phyloP scores from a whole-genome alignment of 306 rosid species.

The Quercus mongolica region DNA sequence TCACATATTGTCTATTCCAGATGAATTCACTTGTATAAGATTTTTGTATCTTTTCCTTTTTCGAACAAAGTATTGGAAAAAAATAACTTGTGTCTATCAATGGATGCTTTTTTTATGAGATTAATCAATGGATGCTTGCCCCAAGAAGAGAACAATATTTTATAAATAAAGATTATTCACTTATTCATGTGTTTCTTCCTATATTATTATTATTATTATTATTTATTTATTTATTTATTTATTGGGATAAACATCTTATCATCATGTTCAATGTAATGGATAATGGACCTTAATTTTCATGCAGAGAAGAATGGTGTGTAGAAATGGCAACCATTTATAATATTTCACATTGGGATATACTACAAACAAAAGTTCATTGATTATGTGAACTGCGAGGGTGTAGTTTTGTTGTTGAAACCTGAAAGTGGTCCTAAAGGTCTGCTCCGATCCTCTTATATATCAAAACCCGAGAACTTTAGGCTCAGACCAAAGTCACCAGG shows the following conservation, averaged over 20 bases:
- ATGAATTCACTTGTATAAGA: too few relatives aligned
- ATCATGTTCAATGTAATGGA: not conserved
- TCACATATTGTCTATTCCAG: too few relatives aligned
- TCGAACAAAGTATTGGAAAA: not conserved
- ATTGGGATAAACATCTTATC: not conserved
- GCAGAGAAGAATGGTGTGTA: constrained; percentile 5
- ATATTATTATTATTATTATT: too few relatives aligned
- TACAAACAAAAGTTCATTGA: not conserved
- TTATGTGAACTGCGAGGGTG: not conserved
- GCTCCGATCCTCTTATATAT: too few relatives aligned
- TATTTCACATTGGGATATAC: constrained; percentile 15
- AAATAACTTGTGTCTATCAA: constrained; percentile 21
- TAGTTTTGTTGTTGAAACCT: too few relatives aligned
- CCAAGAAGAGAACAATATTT: constrained; percentile 29
- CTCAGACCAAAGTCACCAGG: too few relatives aligned
- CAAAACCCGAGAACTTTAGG: too few relatives aligned
- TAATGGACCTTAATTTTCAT: not conserved
- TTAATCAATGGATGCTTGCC: constrained; percentile 29
- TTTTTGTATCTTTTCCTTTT: too few relatives aligned
- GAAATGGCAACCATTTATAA: not conserved
- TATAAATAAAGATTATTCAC: not conserved
- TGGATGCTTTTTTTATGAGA: constrained; percentile 5
- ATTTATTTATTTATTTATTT: too few relatives aligned
- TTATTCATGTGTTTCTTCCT: not conserved
- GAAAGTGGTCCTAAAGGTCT: too few relatives aligned